Evolutionary conservation across 169 alveolate species (phyloP), one percentile per base, ranked within the genome.

Genomic region (Cyclospora cayetanensis): DNA sequence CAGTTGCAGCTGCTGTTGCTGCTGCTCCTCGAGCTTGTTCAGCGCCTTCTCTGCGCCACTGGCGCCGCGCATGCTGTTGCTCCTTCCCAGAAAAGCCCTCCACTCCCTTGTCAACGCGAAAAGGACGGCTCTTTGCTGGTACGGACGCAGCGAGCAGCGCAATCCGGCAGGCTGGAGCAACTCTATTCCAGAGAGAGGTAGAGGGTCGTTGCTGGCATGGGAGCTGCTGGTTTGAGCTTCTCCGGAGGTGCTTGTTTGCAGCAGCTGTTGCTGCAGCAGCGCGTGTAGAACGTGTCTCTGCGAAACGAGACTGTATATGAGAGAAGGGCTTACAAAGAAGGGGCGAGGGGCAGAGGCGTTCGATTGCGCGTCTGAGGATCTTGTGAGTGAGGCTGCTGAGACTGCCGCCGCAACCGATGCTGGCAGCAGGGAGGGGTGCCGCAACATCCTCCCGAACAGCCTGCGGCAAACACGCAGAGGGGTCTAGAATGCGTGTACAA

Each of bases 121-220:
- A 34, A 66, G 84, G 55, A 91, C 92, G 34, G 94, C 94, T 37
- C 92, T 41, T 89, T 84, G 89, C 89, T 91, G 94, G 63, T 91
- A 91, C 18, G 94, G 88, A 43, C 94, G 87, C 72, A 91, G 91
- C 39, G 11, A 29, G 25, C 93, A 90, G 27, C 31, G 52, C 42
- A 90, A 90, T 35, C 91, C 90, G 31, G 84, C 60, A 7, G 90
- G 93, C 27, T 35, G 9, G 63, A 87, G 29, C 20, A 66, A 52
- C 53, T 35, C 46, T 18, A 74, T 39, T 5, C 85, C 53, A 25
- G 52, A 43, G 46, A 85, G 46, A 39, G 85, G 34, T 2, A 11
- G 29, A 43, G n/a, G 35, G 25, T 29, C 60, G 39, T 43, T 42
- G 50, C 86, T 70, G 55, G 22, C 42, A 27, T 15, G 25, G 37